Conservation (phyloP, 2,329 filamentous ascomycete species). For the Colletotrichum salicis region DNA sequence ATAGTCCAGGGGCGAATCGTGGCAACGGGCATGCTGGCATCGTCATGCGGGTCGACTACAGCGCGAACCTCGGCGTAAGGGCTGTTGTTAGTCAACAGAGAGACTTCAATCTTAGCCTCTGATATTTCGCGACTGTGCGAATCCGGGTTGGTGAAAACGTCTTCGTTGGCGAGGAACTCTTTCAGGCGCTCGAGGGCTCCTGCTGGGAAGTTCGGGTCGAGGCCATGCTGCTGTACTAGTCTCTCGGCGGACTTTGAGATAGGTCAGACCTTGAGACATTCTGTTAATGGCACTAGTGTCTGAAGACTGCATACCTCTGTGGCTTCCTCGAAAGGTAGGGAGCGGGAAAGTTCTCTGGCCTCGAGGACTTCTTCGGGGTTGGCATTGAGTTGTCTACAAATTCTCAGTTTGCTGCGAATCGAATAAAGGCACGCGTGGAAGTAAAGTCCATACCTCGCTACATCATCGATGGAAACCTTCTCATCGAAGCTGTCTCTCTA, state of each 20-base stretch:
- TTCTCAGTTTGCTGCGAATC: background rate
- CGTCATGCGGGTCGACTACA: slow-evolving; percentile 56
- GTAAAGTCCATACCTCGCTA: background rate
- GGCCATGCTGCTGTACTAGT: slow-evolving; percentile 53
- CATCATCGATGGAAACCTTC: slow-evolving; percentile 20
- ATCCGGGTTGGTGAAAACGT: slow-evolving; percentile 39
- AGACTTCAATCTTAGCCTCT: slow-evolving; percentile 46
- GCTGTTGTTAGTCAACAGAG: slow-evolving; percentile 47
- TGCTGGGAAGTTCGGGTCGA: slow-evolving; percentile 60
- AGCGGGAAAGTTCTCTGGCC: slow-evolving; percentile 35
- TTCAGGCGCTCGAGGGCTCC: slow-evolving; percentile 52
- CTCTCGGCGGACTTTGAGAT: slow-evolving; percentile 33
- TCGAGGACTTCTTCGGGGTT: slow-evolving; percentile 40
- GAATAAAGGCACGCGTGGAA: too few species aligned
- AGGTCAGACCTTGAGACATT: slow-evolving; percentile 22
- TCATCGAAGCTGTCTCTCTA: slow-evolving; percentile 13
- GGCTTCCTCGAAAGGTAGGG: slow-evolving; percentile 12
- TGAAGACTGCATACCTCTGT: background rate
- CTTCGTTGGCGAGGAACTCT: slow-evolving; percentile 47
- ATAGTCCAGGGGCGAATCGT: slow-evolving; percentile 54
- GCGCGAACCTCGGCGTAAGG: slow-evolving; percentile 56
- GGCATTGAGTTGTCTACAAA: slow-evolving; percentile 36
- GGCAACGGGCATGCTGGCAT: slow-evolving; percentile 50
- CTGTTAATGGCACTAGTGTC: fast-evolving
- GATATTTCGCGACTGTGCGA: slow-evolving; percentile 42